Evolutionary conservation across 805 yeast genomes (phyloP).

Genomic region (Lipomyces yamadae): DNA sequence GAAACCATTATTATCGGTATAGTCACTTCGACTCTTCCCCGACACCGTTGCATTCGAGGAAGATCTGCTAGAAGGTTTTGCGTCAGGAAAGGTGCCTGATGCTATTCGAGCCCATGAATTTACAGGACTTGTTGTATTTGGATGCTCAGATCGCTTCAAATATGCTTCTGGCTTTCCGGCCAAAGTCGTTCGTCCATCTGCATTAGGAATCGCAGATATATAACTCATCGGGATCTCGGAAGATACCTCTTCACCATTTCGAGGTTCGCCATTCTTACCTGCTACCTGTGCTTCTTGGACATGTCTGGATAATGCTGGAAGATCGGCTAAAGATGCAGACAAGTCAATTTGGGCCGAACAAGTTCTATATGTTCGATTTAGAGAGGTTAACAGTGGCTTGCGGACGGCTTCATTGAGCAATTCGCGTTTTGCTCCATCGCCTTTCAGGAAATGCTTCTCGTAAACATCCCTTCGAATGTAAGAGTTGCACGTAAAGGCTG

Average conservation of each 20-base stretch:
- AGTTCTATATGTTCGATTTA: slow-evolving; percentile 7
- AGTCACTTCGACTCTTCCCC: background rate
- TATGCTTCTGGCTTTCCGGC: background rate
- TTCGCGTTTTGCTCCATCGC: background rate
- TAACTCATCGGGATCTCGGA: background rate
- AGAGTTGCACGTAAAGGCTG: slow-evolving; percentile 12
- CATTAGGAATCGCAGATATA: background rate
- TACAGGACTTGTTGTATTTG: background rate
- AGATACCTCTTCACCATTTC: background rate
- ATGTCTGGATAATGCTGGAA: background rate
- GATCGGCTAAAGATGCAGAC: background rate
- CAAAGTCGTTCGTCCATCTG: background rate
- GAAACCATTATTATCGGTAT: background rate
- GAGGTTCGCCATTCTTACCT: background rate
- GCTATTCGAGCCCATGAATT: background rate
- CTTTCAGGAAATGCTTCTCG: slow-evolving; percentile 13
- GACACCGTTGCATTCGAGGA: background rate
- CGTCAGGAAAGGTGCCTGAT: background rate
- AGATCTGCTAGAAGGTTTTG: background rate
- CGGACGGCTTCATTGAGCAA: background rate
- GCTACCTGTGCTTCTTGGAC: background rate
- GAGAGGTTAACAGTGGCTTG: background rate
- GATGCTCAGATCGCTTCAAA: background rate
- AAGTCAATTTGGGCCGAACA: background rate
- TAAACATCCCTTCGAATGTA: slow-evolving; percentile 20